phyloP scores from a whole-genome alignment of 2,329 filamentous ascomycete genomes.

The Escovopsis sp. region DNA sequence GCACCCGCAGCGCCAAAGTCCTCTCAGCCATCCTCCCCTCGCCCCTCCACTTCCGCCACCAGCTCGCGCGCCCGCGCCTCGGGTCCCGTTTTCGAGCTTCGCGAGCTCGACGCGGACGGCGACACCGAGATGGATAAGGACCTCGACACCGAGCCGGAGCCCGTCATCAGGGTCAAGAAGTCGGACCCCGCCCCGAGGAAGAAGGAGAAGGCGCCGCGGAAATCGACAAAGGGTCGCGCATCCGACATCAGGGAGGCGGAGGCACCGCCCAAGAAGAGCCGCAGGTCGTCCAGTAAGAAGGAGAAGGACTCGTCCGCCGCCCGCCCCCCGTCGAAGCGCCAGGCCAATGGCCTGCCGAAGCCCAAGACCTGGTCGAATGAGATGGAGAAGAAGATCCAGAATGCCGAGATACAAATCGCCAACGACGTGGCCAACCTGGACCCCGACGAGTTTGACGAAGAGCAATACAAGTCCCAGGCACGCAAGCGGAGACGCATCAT shows the following conservation, averaged over 20 bases:
- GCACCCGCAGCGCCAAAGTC: conserved; percentile 3
- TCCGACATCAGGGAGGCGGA: conserved; percentile 37
- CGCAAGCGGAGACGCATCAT: conserved; percentile 58
- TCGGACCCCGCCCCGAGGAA: conserved; percentile 14
- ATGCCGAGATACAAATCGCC: conserved; percentile 27
- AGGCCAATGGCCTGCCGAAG: conserved; percentile 46
- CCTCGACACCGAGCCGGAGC: conserved; percentile 20
- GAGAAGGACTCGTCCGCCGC: conserved; percentile 25
- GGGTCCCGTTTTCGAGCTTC: conserved; percentile 22
- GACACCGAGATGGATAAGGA: conserved; percentile 22
- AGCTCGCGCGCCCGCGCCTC: too few species aligned
- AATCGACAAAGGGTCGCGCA: conserved; percentile 33
- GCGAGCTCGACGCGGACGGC: conserved; percentile 11
- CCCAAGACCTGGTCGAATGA: conserved; percentile 43
- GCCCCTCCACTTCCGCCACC: not conserved
- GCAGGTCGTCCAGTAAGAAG: conserved; percentile 37
- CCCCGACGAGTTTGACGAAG: conserved; percentile 26
- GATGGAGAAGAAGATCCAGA: conserved; percentile 27
- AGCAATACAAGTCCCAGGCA: conserved; percentile 37
- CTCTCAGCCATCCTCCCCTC: not conserved
- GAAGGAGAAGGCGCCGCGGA: conserved; percentile 17
- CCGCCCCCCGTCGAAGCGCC: conserved; percentile 40
- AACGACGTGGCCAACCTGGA: conserved; percentile 31
- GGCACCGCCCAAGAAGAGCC: conserved; percentile 28
- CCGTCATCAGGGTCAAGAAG: conserved; percentile 9